A percentile compares a stretch with the other conserved stretches of the same genome.
These are phyloP conservation scores for Syzygium syzygioides DNA, from an alignment of 441 rosid genomes.

Conservation along the genomic window DNA sequence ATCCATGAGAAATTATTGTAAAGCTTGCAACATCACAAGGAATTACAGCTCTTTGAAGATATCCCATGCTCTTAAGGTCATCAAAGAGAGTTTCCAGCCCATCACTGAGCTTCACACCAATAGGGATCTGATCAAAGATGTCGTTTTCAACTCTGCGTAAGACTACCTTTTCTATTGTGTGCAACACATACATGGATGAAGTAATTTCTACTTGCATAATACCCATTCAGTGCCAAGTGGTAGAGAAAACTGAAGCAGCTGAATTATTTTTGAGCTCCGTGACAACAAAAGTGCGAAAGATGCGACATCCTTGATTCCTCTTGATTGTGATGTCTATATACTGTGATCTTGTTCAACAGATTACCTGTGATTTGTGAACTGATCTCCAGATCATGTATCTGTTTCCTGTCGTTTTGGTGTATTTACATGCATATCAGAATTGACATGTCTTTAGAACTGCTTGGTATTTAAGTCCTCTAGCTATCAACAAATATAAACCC, in stretches of 20 bases:
- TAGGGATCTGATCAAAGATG: conserved; percentile 31
- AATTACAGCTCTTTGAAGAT: conserved; percentile 18
- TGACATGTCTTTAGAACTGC: background rate
- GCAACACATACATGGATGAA: background rate
- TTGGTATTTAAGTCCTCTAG: background rate
- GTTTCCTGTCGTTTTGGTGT: background rate
- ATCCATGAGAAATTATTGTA: conserved; percentile 19
- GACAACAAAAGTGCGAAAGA: background rate
- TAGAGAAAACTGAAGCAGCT: background rate
- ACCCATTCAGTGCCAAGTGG: background rate
- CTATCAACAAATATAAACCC: background rate
- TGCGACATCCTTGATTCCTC: background rate
- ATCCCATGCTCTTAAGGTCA: conserved; percentile 25
- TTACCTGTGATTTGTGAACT: background rate
- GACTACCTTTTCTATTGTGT: background rate
- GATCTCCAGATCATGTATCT: background rate
- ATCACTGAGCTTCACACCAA: conserved; percentile 33
- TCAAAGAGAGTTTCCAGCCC: conserved; percentile 36
- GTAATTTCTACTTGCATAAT: background rate
- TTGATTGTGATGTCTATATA: background rate
- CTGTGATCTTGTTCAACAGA: background rate
- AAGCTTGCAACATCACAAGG: conserved; percentile 15
- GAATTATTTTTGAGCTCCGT: background rate
- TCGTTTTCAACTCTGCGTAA: conserved; percentile 30
- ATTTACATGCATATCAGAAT: background rate